Evolutionary conservation across 352 stramenopile genomes (phyloP).

Genomic region (Globisporangium paddicum): DNA sequence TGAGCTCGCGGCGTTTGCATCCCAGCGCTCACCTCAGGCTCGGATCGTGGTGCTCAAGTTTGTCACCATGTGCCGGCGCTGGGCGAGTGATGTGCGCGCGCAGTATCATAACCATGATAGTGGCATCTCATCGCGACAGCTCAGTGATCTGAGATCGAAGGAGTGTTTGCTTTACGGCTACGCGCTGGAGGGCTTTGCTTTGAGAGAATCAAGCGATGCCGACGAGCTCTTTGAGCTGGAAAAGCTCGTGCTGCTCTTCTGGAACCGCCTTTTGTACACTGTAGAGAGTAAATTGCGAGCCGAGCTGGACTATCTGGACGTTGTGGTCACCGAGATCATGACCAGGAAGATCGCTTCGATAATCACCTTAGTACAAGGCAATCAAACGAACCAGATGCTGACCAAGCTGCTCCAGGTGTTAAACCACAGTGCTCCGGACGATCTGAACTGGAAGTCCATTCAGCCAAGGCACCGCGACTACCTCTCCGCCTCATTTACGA

Average conservation of each 20-base stretch:
- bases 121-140: neutral
- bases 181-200: conserved; percentile 26
- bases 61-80: neutral
- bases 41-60: neutral
- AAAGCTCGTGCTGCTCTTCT: conserved; percentile 43
- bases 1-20: conserved; percentile 1
- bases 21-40: neutral
- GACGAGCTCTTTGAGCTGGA: conserved; percentile 26
- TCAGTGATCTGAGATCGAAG: conserved; percentile 25
- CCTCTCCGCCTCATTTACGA: conserved; percentile 29
- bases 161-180: conserved; percentile 43
- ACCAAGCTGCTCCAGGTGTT: conserved; percentile 20
- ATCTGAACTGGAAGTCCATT: conserved; percentile 19
- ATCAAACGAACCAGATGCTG: conserved; percentile 6
- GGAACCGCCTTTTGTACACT: conserved; percentile 18
- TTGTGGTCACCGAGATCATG: conserved; percentile 29
- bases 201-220: conserved; percentile 1
- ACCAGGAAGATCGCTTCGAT: conserved; percentile 13
- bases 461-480: neutral
- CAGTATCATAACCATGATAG: neutral
- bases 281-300: neutral
- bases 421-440: conserved; percentile 18
- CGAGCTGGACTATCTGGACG: neutral
- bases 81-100: neutral
- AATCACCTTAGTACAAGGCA: conserved; percentile 10